Base-by-base conservation (phyloP, 2,329 filamentous ascomycete genomes). In the Calonectria naviculata region DNA sequence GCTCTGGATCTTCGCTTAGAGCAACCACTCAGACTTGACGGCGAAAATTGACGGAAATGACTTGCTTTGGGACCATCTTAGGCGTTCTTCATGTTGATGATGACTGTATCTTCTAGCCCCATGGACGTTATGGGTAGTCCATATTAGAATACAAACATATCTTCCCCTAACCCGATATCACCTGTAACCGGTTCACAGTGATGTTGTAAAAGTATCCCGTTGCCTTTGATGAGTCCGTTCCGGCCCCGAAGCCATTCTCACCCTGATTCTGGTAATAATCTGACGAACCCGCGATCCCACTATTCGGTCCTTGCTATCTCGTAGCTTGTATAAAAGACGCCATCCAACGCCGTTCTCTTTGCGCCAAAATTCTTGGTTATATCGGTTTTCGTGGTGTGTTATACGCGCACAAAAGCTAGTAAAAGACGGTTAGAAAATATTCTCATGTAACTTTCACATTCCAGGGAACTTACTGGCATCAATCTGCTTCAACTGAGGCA, bases 401-500 rank as follows among this genome's bases (percentile, higher is more conserved):
- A 81, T 61, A 78, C 77, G 71, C 73, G 78, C 29, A 83, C 80
- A 75, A 79, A 83, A 31, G 82, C 82, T 84, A 36, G 47, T 26
- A 28, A 49, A 10, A 17, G 19, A 8, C 10, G 3, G 29, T 73
- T 61, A 67, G 67, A 47, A 47, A 19, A 15, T 28, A 19, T 67
- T 29, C 44, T n/a, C 36, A 10, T 24, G 5, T 44, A 4, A 17
- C 12, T 13, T 26, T 21, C 8, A n/a, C 5, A 7, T 1, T 8
- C 15, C 13, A 1, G 12, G 44, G 10, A 41, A 94, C 95, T 91
- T 88, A 98, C 96, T 97, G 70, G 97, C 97, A 90, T 99, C 97
- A 81, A 99, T 98, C 86, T 99, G 95, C 81, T 90, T 90, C 64
- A 99, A 86, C 82, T 97, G 93, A 68, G 97, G 97, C 83, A 99